phyloP scores from a whole-genome alignment of 805 yeast genomes.

The Wickerhamiella australiensis region DNA sequence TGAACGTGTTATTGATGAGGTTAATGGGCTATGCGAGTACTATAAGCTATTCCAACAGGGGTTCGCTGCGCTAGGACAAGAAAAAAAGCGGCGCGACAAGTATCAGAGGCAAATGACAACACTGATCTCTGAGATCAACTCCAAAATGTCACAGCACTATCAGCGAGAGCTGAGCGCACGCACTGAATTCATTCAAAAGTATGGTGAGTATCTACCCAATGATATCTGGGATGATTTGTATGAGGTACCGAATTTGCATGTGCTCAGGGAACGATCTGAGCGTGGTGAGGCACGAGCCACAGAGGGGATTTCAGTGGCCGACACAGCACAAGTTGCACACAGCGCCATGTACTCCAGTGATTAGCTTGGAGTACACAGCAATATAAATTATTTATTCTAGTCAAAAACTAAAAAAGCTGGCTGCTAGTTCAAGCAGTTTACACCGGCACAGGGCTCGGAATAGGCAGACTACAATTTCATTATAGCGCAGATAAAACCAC shows the following conservation, averaged over 20 bases:
- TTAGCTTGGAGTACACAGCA: too few species aligned
- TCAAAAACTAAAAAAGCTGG: too few species aligned
- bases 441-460: too few species aligned
- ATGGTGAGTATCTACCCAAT: conserved; percentile 48
- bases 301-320: too few species aligned
- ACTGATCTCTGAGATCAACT: conserved; percentile 34
- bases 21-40: conserved; percentile 36
- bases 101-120: conserved; percentile 33
- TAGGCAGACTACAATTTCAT: too few species aligned
- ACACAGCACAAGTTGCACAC: too few species aligned
- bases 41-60: conserved; percentile 41
- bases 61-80: conserved; percentile 41
- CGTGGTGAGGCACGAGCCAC: background rate
- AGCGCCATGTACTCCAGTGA: too few species aligned
- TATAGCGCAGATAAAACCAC: too few species aligned
- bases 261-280: background rate
- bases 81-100: conserved; percentile 39
- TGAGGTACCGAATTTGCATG: background rate
- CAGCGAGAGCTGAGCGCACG: conserved; percentile 37
- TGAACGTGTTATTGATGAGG: conserved; percentile 27
- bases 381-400: too few species aligned
- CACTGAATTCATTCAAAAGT: conserved; percentile 33
- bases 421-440: too few species aligned
- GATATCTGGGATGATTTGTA: conserved; percentile 34
- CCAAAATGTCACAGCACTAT: conserved; percentile 31